Conservation (phyloP, 176 grass and related monocot genomes). For the Phragmites australis region DNA sequence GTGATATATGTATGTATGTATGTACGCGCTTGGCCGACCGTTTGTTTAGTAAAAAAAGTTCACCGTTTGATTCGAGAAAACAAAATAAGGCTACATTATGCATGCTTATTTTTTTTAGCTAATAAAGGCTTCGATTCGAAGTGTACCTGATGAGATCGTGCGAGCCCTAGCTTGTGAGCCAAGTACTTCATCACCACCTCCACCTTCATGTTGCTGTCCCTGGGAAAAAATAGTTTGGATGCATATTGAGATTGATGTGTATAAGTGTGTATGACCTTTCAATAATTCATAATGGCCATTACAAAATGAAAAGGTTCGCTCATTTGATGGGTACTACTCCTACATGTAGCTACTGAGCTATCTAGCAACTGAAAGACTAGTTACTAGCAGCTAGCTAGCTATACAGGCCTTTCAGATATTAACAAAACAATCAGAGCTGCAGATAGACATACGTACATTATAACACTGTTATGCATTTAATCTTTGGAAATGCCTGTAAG, state of each 20-base stretch:
- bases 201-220: slow-evolving; percentile 74
- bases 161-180: slow-evolving; percentile 69
- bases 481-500: background rate
- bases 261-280: slow-evolving; percentile 7
- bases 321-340: slow-evolving; percentile 32
- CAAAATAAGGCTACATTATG: background rate
- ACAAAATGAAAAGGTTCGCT: slow-evolving; percentile 3
- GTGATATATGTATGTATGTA: too few relatives aligned
- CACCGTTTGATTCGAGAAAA: background rate
- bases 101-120: background rate
- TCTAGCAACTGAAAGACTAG: slow-evolving; percentile 30
- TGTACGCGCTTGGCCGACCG: too few relatives aligned
- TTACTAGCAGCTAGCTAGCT: background rate
- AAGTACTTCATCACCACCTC: slow-evolving; percentile 79
- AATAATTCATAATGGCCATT: slow-evolving; percentile 17
- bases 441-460: background rate
- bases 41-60: background rate
- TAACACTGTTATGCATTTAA: background rate
- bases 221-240: slow-evolving; percentile 45
- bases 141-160: slow-evolving; percentile 63
- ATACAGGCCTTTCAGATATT: slow-evolving; percentile 9
- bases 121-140: slow-evolving; percentile 3
- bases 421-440: slow-evolving; percentile 9
- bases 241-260: slow-evolving; percentile 29
- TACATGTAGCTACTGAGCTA: background rate